phyloP scores from a whole-genome alignment of 805 yeast genomes.

The Kurtzmaniella cleridarum region DNA sequence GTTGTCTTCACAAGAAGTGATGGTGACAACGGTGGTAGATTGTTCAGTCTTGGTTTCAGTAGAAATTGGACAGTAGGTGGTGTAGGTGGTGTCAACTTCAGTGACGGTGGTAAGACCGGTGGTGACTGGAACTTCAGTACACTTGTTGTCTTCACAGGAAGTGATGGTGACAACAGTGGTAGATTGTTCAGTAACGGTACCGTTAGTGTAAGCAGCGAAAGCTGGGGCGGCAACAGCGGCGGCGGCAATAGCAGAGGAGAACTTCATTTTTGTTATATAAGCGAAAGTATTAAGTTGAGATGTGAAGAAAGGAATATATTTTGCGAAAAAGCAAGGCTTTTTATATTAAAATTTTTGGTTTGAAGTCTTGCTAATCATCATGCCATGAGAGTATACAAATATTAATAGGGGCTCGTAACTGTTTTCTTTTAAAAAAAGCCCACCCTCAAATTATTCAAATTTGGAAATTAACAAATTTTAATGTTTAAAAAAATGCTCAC shows the following conservation, averaged over 20 bases:
- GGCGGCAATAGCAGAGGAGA: constrained; percentile 22
- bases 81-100: constrained; percentile 23
- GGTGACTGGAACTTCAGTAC: constrained; percentile 23
- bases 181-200: constrained; percentile 19
- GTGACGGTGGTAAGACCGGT: constrained; percentile 35
- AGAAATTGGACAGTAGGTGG: constrained; percentile 29
- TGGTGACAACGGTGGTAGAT: constrained; percentile 20
- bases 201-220: constrained; percentile 26
- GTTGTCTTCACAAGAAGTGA: constrained; percentile 24
- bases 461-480: too few relatives aligned
- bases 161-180: constrained; percentile 33
- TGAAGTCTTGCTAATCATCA: background rate
- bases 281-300: constrained; percentile 6
- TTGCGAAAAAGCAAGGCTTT: constrained; percentile 15
- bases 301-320: too few relatives aligned
- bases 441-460: too few relatives aligned
- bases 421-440: too few relatives aligned
- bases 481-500: too few relatives aligned
- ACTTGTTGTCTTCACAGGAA: constrained; percentile 28
- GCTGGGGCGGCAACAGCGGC: constrained; percentile 19
- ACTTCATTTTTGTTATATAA: constrained; percentile 27
- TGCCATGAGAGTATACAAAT: background rate
- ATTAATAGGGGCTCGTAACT: background rate
- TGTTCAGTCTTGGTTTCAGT: constrained; percentile 10
- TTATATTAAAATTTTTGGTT: constrained; percentile 4